These are phyloP conservation scores for Meyerozyma carpophila DNA, from an alignment of 1,139 yeast genomes.

Conservation along the genomic window DNA sequence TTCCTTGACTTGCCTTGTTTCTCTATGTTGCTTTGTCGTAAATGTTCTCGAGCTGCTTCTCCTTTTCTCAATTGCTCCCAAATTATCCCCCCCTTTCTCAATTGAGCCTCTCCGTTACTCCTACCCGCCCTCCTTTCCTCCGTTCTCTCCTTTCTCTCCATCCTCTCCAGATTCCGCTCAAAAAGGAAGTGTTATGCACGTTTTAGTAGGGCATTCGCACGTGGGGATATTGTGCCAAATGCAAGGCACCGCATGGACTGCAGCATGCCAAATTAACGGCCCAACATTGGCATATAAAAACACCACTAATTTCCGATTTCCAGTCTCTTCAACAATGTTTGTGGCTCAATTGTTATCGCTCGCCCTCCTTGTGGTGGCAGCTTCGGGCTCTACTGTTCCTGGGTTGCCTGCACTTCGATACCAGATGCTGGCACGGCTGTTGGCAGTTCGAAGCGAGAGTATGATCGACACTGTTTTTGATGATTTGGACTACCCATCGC, in stretches of 20 bases:
- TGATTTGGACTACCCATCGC: slow-evolving; percentile 20
- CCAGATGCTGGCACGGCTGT: slow-evolving; percentile 8
- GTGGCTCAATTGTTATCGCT: background rate
- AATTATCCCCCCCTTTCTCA: too few species aligned
- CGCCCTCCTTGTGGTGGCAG: background rate
- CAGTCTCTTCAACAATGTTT: background rate
- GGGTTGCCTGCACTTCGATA: slow-evolving; percentile 13
- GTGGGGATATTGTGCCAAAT: background rate
- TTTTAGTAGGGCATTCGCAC: background rate
- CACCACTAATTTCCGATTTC: background rate
- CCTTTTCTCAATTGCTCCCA: background rate
- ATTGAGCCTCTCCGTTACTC: too few species aligned
- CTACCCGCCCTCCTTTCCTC: too few species aligned
- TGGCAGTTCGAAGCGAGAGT: slow-evolving; percentile 12
- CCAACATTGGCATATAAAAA: background rate
- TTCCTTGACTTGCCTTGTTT: too few species aligned
- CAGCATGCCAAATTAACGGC: background rate
- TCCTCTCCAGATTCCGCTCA: too few species aligned
- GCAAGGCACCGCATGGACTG: background rate
- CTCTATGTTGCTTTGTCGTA: too few species aligned
- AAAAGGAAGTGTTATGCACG: background rate
- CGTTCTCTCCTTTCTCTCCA: too few species aligned
- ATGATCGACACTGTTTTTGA: slow-evolving; percentile 22
- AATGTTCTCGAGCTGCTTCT: too few species aligned
- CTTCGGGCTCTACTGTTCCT: slow-evolving; percentile 13